Base-by-base conservation (phyloP, 2,329 filamentous ascomycete genomes). In the Paecilomyces formosus region DNA sequence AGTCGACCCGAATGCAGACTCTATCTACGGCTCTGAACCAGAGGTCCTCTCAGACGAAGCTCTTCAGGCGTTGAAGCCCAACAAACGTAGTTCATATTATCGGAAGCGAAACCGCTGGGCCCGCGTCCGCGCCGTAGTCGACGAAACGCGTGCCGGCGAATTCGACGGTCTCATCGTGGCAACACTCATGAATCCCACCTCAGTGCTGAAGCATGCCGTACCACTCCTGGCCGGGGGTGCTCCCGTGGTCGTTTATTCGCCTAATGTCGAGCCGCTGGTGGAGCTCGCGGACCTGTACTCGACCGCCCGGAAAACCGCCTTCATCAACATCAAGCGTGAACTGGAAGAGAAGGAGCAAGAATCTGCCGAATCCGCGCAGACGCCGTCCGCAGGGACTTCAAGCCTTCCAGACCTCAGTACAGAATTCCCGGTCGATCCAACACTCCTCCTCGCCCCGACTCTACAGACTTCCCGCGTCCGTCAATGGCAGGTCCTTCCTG, bases 401-500 rank as follows among this genome's bases (percentile, higher is more conserved):
- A 39, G 3, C 64, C 53, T 30, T 61, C 53, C 59, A 12, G 65
- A 71, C 50, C 57, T 68, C 21, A 59, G 66, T n/a, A 81, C 86
- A 0, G 89, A 95, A 64, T 97, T 96, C 70, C 89, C 91, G 0
- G 74, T 97, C 13, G 94, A 99, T 70, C 94, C 94, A 0, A 89
- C 90, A 2, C 76, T 96, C 55, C 73, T 99, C 3, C 82, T 97
- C 0, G 90, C 88, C 0, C 86, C 90, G 0, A 85, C 82, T 12
- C 80, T 99, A 56, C 92, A 97, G 76, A 94, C 87, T 2, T 89
- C 88, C 54, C 82, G 90, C 13, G 87, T 89, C 4, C 82, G 89
- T 61, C 81, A 85, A 56, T 97, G 91, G 90, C 94, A 99, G 78
- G 92, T 97, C 1, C 74, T 99, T 53, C 94, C 94, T 0, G 90